phyloP scores from a whole-genome alignment of 2,329 filamentous ascomycete genomes.

The Fonsecaea multimorphosa region DNA sequence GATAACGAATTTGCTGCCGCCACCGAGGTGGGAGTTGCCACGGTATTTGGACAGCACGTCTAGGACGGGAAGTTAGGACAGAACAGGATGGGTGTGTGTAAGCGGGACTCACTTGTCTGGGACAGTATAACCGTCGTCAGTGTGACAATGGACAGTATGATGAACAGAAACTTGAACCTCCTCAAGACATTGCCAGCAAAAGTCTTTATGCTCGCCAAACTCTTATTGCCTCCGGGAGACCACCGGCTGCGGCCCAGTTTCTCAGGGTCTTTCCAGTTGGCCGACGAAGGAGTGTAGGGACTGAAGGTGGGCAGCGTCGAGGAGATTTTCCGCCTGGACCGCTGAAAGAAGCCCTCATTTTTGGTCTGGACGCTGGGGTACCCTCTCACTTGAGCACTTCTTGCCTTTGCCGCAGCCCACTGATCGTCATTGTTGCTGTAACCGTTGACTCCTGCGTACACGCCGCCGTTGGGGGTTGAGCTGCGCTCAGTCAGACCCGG shows the following conservation, averaged over 20 bases:
- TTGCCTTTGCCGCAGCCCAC: slow-evolving; percentile 83
- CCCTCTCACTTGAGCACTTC: slow-evolving; percentile 73
- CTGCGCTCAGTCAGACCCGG: slow-evolving; percentile 77
- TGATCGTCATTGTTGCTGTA: slow-evolving; percentile 61
- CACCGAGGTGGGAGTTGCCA: slow-evolving; percentile 74
- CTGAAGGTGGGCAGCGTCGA: slow-evolving; percentile 77
- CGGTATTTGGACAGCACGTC: slow-evolving; percentile 68
- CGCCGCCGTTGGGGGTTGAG: slow-evolving; percentile 66
- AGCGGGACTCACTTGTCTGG: slow-evolving; percentile 33
- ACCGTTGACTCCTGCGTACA: slow-evolving; percentile 57
- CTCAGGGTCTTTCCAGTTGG: slow-evolving; percentile 75
- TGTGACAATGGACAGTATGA: slow-evolving; percentile 48
- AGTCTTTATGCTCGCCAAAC: slow-evolving; percentile 44
- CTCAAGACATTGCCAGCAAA: slow-evolving; percentile 62
- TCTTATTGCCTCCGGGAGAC: slow-evolving; percentile 50
- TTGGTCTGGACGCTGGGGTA: slow-evolving; percentile 81
- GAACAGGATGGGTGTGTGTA: not conserved
- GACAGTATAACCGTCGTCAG: slow-evolving; percentile 36
- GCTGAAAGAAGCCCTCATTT: slow-evolving; percentile 84
- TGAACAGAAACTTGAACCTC: slow-evolving; percentile 66
- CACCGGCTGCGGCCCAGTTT: slow-evolving; percentile 70
- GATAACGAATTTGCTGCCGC: slow-evolving; percentile 89
- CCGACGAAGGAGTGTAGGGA: slow-evolving; percentile 39
- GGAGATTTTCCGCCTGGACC: slow-evolving; percentile 81
- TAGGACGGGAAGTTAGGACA: slow-evolving; percentile 46